phyloP scores from a whole-genome alignment of 2,329 filamentous ascomycete genomes.

The Neodidymelliopsis sp. region DNA sequence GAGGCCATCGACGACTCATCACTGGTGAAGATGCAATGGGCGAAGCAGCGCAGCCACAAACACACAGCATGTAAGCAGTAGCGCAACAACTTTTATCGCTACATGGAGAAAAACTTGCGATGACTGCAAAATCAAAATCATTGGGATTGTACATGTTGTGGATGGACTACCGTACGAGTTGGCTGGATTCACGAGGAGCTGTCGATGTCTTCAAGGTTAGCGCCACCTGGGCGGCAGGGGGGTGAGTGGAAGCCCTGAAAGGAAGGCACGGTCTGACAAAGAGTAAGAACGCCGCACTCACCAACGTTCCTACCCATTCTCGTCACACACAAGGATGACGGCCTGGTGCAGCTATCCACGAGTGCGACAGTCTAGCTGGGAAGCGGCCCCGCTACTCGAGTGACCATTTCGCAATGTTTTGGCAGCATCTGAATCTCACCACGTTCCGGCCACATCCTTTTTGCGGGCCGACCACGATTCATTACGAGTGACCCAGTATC shows the following conservation, averaged over 20 bases:
- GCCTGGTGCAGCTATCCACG: conserved; percentile 3
- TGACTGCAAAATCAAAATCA: no score
- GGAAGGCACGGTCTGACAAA: conserved; percentile 15
- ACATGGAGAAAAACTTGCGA: no score
- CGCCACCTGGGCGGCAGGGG: conserved; percentile 18
- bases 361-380: neutral
- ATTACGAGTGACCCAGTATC: neutral
- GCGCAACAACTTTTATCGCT: neutral
- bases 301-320: conserved; percentile 4
- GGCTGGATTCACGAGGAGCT: conserved; percentile 16
- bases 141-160: conserved; percentile 6
- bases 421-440: conserved; percentile 5
- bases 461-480: conserved; percentile 12
- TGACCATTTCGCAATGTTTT: neutral
- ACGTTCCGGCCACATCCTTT: conserved; percentile 10
- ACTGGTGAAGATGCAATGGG: neutral
- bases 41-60: conserved; percentile 1
- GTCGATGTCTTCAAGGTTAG: conserved; percentile 21
- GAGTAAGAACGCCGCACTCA: conserved; percentile 13
- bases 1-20: neutral
- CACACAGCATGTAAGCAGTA: neutral
- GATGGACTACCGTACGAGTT: conserved; percentile 9
- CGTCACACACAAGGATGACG: conserved; percentile 1
- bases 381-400: neutral
- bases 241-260: conserved; percentile 15